phyloP scores from a whole-genome alignment of 129 eudicot genomes.

The Solidago caesia region DNA sequence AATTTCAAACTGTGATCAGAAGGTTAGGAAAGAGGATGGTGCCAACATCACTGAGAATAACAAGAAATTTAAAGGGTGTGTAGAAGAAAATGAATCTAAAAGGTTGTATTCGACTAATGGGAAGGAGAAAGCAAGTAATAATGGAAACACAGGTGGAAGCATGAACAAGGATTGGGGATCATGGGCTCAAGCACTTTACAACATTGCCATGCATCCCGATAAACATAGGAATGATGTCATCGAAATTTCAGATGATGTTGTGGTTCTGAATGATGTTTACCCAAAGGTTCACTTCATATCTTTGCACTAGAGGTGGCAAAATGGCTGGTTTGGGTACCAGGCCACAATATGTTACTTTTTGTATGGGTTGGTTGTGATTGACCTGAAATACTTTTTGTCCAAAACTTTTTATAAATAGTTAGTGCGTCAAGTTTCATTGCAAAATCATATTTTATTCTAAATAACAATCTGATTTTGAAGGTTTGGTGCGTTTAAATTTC shows the following conservation, averaged over 20 bases:
- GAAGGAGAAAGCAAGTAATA: constrained; percentile 25
- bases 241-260: constrained; percentile 63
- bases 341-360: background rate
- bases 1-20: constrained; percentile 39
- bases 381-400: background rate
- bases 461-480: background rate
- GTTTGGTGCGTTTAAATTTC: background rate
- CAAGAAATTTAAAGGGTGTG: constrained; percentile 53
- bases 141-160: constrained; percentile 21
- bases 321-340: background rate
- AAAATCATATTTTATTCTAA: background rate
- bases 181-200: constrained; percentile 86
- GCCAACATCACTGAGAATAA: constrained; percentile 37
- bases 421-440: background rate
- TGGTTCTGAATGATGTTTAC: constrained; percentile 70
- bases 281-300: constrained; percentile 62
- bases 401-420: background rate
- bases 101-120: constrained; percentile 13
- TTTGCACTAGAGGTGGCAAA: constrained; percentile 6
- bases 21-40: constrained; percentile 53
- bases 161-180: constrained; percentile 62
- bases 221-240: constrained; percentile 52
- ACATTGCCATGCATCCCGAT: constrained; percentile 73
- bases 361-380: background rate
- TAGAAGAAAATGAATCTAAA: constrained; percentile 32